These are phyloP conservation scores for Chimonanthus salicifolius DNA, from an alignment of 164 flowering plant species.

Conservation along the genomic window DNA sequence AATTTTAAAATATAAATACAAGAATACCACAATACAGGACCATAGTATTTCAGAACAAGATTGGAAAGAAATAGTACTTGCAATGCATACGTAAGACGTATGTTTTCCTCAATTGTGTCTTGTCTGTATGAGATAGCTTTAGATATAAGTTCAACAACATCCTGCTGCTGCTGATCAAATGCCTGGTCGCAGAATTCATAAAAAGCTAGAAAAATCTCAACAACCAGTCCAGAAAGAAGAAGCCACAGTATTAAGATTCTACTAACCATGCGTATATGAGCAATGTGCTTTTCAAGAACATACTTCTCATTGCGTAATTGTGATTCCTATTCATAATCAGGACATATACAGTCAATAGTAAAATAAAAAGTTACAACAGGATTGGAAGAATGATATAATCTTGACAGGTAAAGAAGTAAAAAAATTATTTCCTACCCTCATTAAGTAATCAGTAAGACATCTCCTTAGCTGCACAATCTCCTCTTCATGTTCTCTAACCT, in stretches of 20 bases:
- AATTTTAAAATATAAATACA: too few relatives aligned
- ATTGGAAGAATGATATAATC: constrained; percentile 4
- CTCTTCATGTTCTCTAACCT: constrained; percentile 73
- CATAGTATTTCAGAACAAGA: neutral
- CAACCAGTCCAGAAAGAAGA: neutral
- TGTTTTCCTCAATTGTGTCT: constrained; percentile 94
- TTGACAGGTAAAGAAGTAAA: neutral
- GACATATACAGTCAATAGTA: constrained; percentile 2
- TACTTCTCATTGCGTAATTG: constrained; percentile 82
- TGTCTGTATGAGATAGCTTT: constrained; percentile 95
- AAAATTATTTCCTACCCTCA: constrained; percentile 42
- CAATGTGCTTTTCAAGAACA: constrained; percentile 85
- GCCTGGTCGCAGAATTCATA: constrained; percentile 44
- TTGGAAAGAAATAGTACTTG: constrained; percentile 49
- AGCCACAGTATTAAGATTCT: neutral
- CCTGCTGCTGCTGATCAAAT: constrained; percentile 98
- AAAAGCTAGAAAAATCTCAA: neutral
- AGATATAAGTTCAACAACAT: constrained; percentile 88
- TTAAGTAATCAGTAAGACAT: constrained; percentile 64
- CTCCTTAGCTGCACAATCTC: constrained; percentile 70
- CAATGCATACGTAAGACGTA: constrained; percentile 78
- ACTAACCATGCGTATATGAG: constrained; percentile 92
- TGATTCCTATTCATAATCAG: constrained; percentile 50
- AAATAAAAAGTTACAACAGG: neutral
- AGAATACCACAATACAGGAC: neutral